Conservation (phyloP, 2,329 filamentous ascomycete genomes). For the Aureobasidium sp. region DNA sequence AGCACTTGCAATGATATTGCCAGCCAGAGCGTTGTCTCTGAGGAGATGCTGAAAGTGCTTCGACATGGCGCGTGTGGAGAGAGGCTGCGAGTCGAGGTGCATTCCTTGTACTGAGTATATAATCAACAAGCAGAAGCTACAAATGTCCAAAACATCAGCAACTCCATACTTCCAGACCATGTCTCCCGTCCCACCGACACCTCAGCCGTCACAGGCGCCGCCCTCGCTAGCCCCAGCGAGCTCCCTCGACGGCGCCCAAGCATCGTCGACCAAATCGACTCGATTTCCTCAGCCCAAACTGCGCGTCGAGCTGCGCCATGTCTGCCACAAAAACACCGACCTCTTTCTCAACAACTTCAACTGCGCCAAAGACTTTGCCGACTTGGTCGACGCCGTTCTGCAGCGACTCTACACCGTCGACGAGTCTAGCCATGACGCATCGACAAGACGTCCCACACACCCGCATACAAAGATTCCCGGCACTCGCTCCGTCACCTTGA, state of each 20-base stretch:
- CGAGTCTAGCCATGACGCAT: slow-evolving; percentile 13
- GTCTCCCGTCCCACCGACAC: slow-evolving; percentile 18
- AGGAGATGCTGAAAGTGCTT: too few relatives aligned
- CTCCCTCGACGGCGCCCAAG: not conserved
- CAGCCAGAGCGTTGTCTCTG: too few relatives aligned
- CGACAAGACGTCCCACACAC: not conserved
- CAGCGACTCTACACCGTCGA: slow-evolving; percentile 58
- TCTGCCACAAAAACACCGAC: slow-evolving; percentile 50
- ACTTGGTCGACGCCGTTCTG: slow-evolving; percentile 62
- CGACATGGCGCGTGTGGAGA: too few relatives aligned
- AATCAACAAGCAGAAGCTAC: not conserved
- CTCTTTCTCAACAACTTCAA: slow-evolving; percentile 63
- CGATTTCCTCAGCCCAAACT: slow-evolving; percentile 38
- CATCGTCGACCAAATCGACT: slow-evolving; percentile 22
- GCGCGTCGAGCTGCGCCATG: slow-evolving; percentile 43
- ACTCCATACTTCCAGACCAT: slow-evolving; percentile 20
- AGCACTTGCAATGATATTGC: too few relatives aligned
- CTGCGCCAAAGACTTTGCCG: slow-evolving; percentile 53
- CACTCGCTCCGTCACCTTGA: slow-evolving; percentile 79
- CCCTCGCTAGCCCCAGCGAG: not conserved
- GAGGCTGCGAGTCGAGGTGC: too few relatives aligned
- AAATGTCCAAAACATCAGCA: slow-evolving; percentile 2
- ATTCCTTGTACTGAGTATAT: too few relatives aligned
- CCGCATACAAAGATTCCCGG: slow-evolving; percentile 39
- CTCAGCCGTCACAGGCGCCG: slow-evolving; percentile 17